Evolutionary conservation across 495 filamentous ascomycete species (phyloP).

Genomic region (Penicillium alfredii): DNA sequence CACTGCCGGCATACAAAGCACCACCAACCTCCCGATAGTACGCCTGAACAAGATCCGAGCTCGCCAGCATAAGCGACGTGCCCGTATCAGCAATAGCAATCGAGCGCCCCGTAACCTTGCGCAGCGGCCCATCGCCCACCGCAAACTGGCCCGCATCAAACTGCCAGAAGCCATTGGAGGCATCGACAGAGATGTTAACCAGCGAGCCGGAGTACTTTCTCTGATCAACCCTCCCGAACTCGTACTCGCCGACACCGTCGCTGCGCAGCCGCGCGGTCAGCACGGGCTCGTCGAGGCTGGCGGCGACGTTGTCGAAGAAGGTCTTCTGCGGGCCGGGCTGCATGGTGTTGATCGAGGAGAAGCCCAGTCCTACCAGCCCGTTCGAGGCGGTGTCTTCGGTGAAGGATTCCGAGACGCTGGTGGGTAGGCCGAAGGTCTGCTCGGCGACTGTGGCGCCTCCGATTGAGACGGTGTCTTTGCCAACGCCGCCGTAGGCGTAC

Average conservation of each 20-base stretch:
- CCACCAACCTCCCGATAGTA: conserved; percentile 61
- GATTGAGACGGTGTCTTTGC: conserved; percentile 66
- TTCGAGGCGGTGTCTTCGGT: conserved; percentile 54
- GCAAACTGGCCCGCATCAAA: conserved; percentile 55
- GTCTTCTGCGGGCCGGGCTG: conserved; percentile 62
- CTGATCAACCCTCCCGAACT: conserved; percentile 68
- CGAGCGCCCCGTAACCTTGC: conserved; percentile 24
- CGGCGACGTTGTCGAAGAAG: conserved; percentile 73
- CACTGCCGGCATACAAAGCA: conserved; percentile 40
- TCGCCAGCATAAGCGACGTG: conserved; percentile 66
- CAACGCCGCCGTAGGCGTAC: conserved; percentile 59
- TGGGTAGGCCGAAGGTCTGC: conserved; percentile 70
- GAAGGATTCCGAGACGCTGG: conserved; percentile 57
- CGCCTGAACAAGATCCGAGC: conserved; percentile 48
- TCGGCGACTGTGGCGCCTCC: conserved; percentile 60
- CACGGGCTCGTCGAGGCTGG: conserved; percentile 57
- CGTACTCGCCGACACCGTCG: conserved; percentile 60
- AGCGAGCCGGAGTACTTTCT: conserved; percentile 59
- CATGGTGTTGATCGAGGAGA: conserved; percentile 68
- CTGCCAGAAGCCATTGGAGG: conserved; percentile 67
- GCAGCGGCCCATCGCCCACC: conserved; percentile 40
- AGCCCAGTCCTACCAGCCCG: conserved; percentile 75
- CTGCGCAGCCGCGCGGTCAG: conserved; percentile 65
- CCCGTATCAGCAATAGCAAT: conserved; percentile 66
- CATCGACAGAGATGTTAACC: conserved; percentile 58